These are phyloP conservation scores for Gliomastix tumulicola DNA, from an alignment of 2,329 filamentous ascomycete species.

Conservation along the genomic window DNA sequence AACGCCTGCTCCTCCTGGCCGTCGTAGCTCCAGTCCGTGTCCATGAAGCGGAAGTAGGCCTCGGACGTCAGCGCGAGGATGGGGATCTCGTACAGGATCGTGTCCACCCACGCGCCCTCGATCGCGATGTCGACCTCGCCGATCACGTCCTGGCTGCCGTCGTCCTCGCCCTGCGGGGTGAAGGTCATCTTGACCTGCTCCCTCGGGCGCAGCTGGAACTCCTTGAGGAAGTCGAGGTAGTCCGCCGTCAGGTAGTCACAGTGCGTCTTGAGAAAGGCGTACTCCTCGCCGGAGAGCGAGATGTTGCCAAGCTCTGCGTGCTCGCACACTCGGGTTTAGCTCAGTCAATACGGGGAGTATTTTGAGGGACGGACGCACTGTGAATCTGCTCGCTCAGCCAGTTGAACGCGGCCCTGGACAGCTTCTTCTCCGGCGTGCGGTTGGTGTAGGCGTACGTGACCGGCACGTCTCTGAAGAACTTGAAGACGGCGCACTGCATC, in stretches of 20 bases:
- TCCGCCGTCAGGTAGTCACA: slow-evolving; percentile 73
- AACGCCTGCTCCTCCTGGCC: slow-evolving; percentile 82
- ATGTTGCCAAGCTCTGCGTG: slow-evolving; percentile 71
- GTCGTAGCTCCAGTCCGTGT: slow-evolving; percentile 84
- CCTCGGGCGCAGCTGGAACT: slow-evolving; percentile 73
- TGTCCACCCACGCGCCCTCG: slow-evolving; percentile 83
- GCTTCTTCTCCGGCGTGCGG: slow-evolving; percentile 86
- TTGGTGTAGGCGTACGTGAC: slow-evolving; percentile 96
- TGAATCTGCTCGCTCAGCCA: slow-evolving; percentile 83
- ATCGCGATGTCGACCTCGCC: slow-evolving; percentile 75
- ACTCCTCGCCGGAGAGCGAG: slow-evolving; percentile 70
- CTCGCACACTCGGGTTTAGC: neutral
- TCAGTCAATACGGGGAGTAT: neutral
- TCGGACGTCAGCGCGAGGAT: slow-evolving; percentile 87
- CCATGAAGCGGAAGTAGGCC: slow-evolving; percentile 95
- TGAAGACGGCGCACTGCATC: slow-evolving; percentile 95
- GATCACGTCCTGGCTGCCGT: slow-evolving; percentile 54
- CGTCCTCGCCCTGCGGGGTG: slow-evolving; percentile 44
- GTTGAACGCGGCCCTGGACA: slow-evolving; percentile 72
- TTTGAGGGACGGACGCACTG: slow-evolving; percentile 48
- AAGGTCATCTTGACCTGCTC: slow-evolving; percentile 75
- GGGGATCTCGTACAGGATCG: slow-evolving; percentile 96
- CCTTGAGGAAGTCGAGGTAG: slow-evolving; percentile 76
- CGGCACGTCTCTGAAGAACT: slow-evolving; percentile 76
- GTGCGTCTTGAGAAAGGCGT: slow-evolving; percentile 67